phyloP scores from a whole-genome alignment of 2,329 filamentous ascomycete species.

The Xylariaceae sp. region DNA sequence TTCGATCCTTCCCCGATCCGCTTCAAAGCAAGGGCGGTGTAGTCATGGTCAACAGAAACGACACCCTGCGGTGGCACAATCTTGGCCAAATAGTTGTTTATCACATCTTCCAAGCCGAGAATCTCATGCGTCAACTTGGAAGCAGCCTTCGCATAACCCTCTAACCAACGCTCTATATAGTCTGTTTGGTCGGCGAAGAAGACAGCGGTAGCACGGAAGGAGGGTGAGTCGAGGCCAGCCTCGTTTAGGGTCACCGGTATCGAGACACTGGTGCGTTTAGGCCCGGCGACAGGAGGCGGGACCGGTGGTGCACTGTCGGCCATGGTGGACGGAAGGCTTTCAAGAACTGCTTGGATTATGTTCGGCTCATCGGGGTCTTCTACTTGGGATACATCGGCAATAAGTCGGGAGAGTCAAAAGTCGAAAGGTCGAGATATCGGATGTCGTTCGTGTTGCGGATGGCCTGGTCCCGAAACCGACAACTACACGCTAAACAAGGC shows the following conservation, averaged over 20 bases:
- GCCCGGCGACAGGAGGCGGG: conserved; percentile 17
- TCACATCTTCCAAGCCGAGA: conserved; percentile 68
- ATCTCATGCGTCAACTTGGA: conserved; percentile 57
- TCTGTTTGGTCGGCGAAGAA: conserved; percentile 93
- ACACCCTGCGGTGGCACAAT: conserved; percentile 68
- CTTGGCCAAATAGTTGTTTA: conserved; percentile 70
- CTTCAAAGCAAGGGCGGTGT: conserved; percentile 81
- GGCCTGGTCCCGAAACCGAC: too few species aligned
- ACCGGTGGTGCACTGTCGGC: conserved; percentile 21
- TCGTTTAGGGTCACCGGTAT: conserved; percentile 84
- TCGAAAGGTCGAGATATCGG: background rate
- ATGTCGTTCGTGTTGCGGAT: too few species aligned
- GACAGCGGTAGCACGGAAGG: conserved; percentile 79
- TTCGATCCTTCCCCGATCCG: conserved; percentile 78
- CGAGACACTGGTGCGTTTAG: conserved; percentile 34
- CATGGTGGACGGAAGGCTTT: conserved; percentile 17
- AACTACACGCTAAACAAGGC: too few species aligned
- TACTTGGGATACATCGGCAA: background rate
- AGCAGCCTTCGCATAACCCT: conserved; percentile 48
- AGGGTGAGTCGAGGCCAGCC: conserved; percentile 92
- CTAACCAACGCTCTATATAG: conserved; percentile 86
- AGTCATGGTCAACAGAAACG: conserved; percentile 90
- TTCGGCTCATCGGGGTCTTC: conserved; percentile 13
- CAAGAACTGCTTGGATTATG: conserved; percentile 4
- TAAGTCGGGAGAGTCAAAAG: background rate